These are phyloP conservation scores for Kluyveromyces lactis DNA, from an alignment of 805 yeast genomes.

Conservation along the genomic window DNA sequence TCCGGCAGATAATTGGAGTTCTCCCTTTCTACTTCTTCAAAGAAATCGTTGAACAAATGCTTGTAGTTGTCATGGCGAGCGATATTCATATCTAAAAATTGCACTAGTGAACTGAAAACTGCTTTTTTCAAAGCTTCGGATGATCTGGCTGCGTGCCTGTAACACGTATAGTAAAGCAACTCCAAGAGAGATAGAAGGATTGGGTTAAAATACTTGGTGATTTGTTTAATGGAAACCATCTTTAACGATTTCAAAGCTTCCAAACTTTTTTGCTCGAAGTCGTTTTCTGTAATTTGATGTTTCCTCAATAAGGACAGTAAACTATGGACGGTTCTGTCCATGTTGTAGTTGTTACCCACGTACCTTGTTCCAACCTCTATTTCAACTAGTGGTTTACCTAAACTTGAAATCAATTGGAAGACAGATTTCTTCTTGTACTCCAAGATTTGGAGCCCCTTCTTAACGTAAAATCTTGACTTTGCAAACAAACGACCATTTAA, in stretches of 20 bases:
- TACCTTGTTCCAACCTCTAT: conserved; percentile 53
- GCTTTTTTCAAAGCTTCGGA: conserved; percentile 24
- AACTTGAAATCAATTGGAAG: conserved; percentile 37
- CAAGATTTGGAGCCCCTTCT: conserved; percentile 37
- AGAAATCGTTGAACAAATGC: conserved; percentile 45
- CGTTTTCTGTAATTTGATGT: conserved; percentile 22
- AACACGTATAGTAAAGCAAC: conserved; percentile 26
- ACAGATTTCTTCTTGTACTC: conserved; percentile 39
- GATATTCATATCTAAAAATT: conserved; percentile 51
- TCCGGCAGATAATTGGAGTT: conserved; percentile 31
- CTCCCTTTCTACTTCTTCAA: conserved; percentile 22
- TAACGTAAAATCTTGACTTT: conserved; percentile 44
- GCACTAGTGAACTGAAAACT: conserved; percentile 49
- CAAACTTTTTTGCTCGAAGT: conserved; percentile 38
- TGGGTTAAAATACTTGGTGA: conserved; percentile 55
- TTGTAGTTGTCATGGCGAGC: conserved; percentile 60
- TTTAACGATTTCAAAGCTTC: conserved; percentile 42
- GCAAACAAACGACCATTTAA: conserved; percentile 59
- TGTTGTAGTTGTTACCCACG: conserved; percentile 59
- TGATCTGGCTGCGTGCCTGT: conserved; percentile 11
- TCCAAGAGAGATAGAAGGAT: conserved; percentile 36
- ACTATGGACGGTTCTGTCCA: conserved; percentile 45
- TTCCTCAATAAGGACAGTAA: conserved; percentile 46
- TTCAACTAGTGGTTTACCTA: conserved; percentile 35
- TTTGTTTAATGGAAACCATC: conserved; percentile 43